A percentile compares a stretch with the other conserved stretches of the same genome.
phyloP scores from a whole-genome alignment of 768 basidiomycete genomes.

The Mycena olivaceomarginata region DNA sequence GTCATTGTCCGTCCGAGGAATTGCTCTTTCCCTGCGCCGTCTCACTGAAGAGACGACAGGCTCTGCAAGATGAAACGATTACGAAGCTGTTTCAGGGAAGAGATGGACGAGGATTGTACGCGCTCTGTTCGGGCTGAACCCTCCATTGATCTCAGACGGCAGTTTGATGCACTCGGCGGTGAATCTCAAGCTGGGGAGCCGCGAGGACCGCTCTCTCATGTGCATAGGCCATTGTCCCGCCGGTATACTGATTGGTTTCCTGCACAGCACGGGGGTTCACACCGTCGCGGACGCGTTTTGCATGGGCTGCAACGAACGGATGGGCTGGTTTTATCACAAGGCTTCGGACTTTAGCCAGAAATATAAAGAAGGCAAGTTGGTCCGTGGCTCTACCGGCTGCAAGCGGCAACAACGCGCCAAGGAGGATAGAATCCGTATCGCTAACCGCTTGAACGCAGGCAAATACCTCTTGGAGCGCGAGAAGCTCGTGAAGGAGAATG shows the following conservation, averaged over 20 bases:
- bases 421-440: no score
- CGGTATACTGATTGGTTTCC: constrained; percentile 21
- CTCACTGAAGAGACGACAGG: constrained; percentile 59
- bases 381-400: not conserved
- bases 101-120: constrained; percentile 89
- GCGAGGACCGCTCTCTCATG: constrained; percentile 86
- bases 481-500: constrained; percentile 88
- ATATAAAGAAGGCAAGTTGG: constrained; percentile 85
- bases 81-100: constrained; percentile 91
- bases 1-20: constrained; percentile 72
- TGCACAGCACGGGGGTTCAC: constrained; percentile 83
- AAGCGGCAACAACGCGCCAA: not conserved
- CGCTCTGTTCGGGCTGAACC: constrained; percentile 1
- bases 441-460: constrained; percentile 60
- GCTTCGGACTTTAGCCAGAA: constrained; percentile 86
- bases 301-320: constrained; percentile 83
- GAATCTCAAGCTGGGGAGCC: constrained; percentile 83
- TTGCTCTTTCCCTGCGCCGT: not conserved
- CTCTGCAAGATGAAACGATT: constrained; percentile 89
- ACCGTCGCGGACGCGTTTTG: constrained; percentile 90
- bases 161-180: constrained; percentile 88
- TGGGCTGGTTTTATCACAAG: constrained; percentile 91
- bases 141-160: constrained; percentile 23
- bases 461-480: constrained; percentile 90
- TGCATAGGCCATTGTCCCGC: constrained; percentile 52